Evolutionary conservation across 768 basidiomycete genomes (phyloP), one percentile per base, ranked within the genome.

Genomic region (Hydnomerulius pinastri): DNA sequence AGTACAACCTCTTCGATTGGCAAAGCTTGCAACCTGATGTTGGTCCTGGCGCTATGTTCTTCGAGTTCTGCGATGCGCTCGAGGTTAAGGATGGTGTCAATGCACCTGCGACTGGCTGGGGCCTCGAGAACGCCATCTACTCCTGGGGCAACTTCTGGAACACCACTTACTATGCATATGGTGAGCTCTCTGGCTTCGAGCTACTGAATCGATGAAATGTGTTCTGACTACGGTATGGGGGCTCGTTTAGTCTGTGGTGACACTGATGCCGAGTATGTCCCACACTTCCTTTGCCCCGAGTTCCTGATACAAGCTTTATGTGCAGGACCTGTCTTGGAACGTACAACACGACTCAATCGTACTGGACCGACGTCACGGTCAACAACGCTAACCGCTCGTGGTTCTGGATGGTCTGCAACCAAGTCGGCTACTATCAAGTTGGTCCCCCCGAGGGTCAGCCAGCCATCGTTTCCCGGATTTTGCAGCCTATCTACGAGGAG

Each of bases 331-430:
- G 75, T 41, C 60, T 78, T 18, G 76, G 77, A 9, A 67, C 73
- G 4, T 77, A 78, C 42, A 52, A 79, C 50, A 29, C 69, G 2
- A 71, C 54, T 17, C 53, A 61, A 43, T 43, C 64, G 1, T 78
- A 58, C 63, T 90, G 74, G 69, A 84, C 82, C 11, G 69, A 84
- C 53, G 82, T 73, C 2, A 64, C 71, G 4, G 66, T 89, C 30
- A 69, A 87, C 62, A 82, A 89, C 51, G 50, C 72, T 0, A 55
- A 52, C 4, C 77, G 87, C 20, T 86, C 87, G 3, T 90, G 87
- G 86, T 66, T 71, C 49, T 89, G 87, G 87, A 80, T 86, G 59
- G 78, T 83, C 4, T 89, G 87, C 60, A 87, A 85, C 57, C 78
- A 89, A 68, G 75, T 89, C 1, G 87, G 87, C 27, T 86, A 53